Percentiles rank a stretch among this genome's conserved stretches.
These are phyloP conservation scores for sunflower (Helianthus annuus) DNA, from an alignment of 129 eudicot species.

Conservation along the genomic window HanXRQr2.0-SUNRISE NC_035444.2:5541113-5541612, in stretches of 20 bases:
- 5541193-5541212: slow-evolving; percentile 19
- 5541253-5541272: slow-evolving; percentile 27
- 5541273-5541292: background rate
- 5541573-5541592: too few species aligned
- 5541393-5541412: background rate
- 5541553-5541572: too few species aligned
- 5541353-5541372: background rate
- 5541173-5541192: background rate
- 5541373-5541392: slow-evolving; percentile 16
- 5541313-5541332: background rate
- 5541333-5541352: background rate
- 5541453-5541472: background rate
- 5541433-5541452: slow-evolving; percentile 6
- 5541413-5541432: background rate
- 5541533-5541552: too few species aligned
- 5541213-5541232: slow-evolving; percentile 15
- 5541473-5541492: background rate
- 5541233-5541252: slow-evolving; percentile 11
- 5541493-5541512: background rate
- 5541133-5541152: background rate
- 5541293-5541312: background rate
- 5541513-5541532: too few species aligned
- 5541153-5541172: background rate
- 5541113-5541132: background rate
- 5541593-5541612: too few species aligned